A percentile compares a stretch with the other conserved stretches of the same genome.
Conservation (phyloP, 2,329 filamentous ascomycete genomes). For the Epichloe hybrida region DNA sequence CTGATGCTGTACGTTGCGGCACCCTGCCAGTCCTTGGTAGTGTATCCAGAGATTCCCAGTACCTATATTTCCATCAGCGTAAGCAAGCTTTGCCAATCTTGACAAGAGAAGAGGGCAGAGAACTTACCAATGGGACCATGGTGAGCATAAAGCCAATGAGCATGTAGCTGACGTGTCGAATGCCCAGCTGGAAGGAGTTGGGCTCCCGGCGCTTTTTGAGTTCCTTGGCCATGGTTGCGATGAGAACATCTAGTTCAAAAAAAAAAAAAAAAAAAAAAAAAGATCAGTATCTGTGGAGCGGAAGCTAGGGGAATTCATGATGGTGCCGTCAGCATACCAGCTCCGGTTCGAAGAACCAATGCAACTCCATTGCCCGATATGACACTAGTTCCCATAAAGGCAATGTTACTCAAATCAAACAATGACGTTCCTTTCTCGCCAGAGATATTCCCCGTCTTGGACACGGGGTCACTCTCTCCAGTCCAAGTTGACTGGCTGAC, state of each 20-base stretch:
- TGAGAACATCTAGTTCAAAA: constrained; percentile 10
- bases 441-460: constrained; percentile 8
- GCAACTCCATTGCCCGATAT: constrained; percentile 15
- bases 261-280: too few species aligned
- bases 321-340: constrained; percentile 2
- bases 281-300: background rate
- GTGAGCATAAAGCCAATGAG: constrained; percentile 16
- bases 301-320: too few species aligned
- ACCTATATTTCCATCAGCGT: constrained; percentile 7
- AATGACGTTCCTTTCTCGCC: constrained; percentile 11
- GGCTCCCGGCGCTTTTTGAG: constrained; percentile 11
- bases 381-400: constrained; percentile 16
- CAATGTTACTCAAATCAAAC: constrained; percentile 15
- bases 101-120: background rate
- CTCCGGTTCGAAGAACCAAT: constrained; percentile 13
- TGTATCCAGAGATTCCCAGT: constrained; percentile 12
- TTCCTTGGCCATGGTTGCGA: constrained; percentile 15
- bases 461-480: constrained; percentile 15
- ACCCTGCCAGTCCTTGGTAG: constrained; percentile 13
- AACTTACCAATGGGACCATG: constrained; percentile 17
- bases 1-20: constrained; percentile 18
- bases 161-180: constrained; percentile 17
- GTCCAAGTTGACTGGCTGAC: constrained; percentile 18
- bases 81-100: background rate
- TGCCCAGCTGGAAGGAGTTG: constrained; percentile 16